Base-by-base conservation (phyloP, 2,329 filamentous ascomycete species). In the Amesomyces nigricolor region DNA sequence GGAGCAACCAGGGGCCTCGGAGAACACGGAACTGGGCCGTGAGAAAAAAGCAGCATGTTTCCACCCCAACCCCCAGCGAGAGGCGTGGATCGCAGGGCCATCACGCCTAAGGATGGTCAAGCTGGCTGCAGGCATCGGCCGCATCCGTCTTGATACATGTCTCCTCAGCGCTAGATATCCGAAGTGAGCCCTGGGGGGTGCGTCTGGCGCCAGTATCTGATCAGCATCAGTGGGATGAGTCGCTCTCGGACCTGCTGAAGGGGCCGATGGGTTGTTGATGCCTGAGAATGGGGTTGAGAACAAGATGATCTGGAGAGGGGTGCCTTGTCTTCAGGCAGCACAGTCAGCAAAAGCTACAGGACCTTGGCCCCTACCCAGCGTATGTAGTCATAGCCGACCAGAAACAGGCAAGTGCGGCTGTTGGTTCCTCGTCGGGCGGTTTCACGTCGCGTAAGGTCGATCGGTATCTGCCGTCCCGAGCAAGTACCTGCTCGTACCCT, bases 401-500 rank as follows among this genome's bases (percentile, higher is more conserved):
- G 39, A 17, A 29, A 13, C 38, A 44, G 38, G 19, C 22, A 39
- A 4, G n/a, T 39, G 51, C 42, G 47, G 46, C 51, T 53, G 30
- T 22, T 57, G 26, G 42, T 29, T 29, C 38, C 29, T 22, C 26
- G 9, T 47, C 5, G 17, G 11, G 11, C 42, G 16, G 32, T 49
- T 19, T 45, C 39, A 51, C 40, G 45, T 40, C 44, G 52, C 44
- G 39, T 32, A 16, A 29, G 40, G 53, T 42, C 42, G 58, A 54
- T 51, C 53, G 26, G 60, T 60, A 61, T 56, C 60, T 56, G 48
- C 44, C 32, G 55, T 40, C 30, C 16, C 9, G 8, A 44, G 16
- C 44, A 58, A 45, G 59, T 61, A 60, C 50, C 55, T 52, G 45
- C 38, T 52, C 49, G 59, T 61, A 61, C 57, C 51, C 43, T 46